Base-by-base conservation (phyloP, 805 yeast genomes). In the Pichia deserticola region DNA sequence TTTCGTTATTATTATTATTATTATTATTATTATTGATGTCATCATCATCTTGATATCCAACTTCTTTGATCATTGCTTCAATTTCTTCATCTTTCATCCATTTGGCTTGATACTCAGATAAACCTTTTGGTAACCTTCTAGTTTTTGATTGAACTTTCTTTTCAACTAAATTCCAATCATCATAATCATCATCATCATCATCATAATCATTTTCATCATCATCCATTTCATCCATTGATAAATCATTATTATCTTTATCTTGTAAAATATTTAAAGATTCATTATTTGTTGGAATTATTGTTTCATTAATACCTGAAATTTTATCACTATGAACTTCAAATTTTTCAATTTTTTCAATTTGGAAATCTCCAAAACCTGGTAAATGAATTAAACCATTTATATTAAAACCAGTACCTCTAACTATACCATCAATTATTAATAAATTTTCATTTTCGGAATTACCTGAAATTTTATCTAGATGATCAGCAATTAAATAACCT, bases 311-410 rank as follows among this genome's bases (percentile, higher is more conserved):
- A n/a, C 50, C 53, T 39, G 44, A 52, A 42, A 50, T 57, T 25
- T 60, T 55, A 13, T 57, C 55, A 30, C 30, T n/a, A 28, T 30
- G 29, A 20, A 30, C n/a, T 3, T 79, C 40, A 55, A 71, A 78
- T 56, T 71, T 79, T 58, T 84, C 89, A 49, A 93, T 78, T 44
- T 69, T 75, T 44, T 77, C 82, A 27, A 93, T 66, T 65, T 84
- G 89, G 70, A 80, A 89, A 65, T 93, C 98, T 15, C 99, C 99
- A 53, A 76, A 73, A 1, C 90, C 96, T 5, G 96, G 96, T 34
- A 95, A 70, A 62, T 92, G 96, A 37, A 95, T 79, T 48, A 88
- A 67, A 59, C 89, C 76, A 63, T 90, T 81, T 3, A 86, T 78
- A 56, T 81, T 78, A 67, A 93, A 82, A 0, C 96, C 96, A 43